Conservation (phyloP, 768 basidiomycete genomes). For the Mycena floridula region DNA sequence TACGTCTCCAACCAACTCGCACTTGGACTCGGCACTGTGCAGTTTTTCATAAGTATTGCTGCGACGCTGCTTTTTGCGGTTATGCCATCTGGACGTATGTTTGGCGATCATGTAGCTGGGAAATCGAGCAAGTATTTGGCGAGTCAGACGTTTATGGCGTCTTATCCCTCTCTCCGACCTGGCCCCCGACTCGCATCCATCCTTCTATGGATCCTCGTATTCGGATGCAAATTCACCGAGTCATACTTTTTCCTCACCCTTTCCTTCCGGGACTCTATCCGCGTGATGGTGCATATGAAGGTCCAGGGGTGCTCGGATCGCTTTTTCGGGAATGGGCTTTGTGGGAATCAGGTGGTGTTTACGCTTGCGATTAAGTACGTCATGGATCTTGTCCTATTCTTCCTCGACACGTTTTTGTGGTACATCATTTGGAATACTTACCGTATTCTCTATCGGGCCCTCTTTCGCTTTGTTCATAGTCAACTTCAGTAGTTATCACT, state of each 20-base stretch:
- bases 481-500: too few species aligned
- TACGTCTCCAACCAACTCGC: constrained; percentile 82
- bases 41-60: constrained; percentile 88
- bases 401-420: constrained; percentile 99
- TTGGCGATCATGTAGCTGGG: constrained; percentile 94
- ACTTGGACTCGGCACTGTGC: constrained; percentile 91
- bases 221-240: constrained; percentile 94
- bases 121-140: constrained; percentile 97
- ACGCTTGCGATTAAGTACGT: constrained; percentile 96
- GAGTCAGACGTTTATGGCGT: constrained; percentile 96
- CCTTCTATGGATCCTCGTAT: constrained; percentile 85
- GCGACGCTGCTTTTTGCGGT: constrained; percentile 85
- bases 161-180: constrained; percentile 68
- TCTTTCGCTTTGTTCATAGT: too few species aligned
- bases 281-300: constrained; percentile 95
- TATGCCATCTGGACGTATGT: constrained; percentile 97
- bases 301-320: constrained; percentile 86
- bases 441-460: constrained; percentile 82
- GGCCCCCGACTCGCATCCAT: constrained; percentile 71
- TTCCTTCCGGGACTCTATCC: constrained; percentile 90
- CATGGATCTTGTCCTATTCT: constrained; percentile 96
- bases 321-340: constrained; percentile 78
- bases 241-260: constrained; percentile 98
- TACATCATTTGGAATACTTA: constrained; percentile 99
- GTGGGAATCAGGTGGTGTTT: constrained; percentile 91